Base-by-base conservation (phyloP, 148 eudicot genomes). In the Rhododendron simsii region DNA sequence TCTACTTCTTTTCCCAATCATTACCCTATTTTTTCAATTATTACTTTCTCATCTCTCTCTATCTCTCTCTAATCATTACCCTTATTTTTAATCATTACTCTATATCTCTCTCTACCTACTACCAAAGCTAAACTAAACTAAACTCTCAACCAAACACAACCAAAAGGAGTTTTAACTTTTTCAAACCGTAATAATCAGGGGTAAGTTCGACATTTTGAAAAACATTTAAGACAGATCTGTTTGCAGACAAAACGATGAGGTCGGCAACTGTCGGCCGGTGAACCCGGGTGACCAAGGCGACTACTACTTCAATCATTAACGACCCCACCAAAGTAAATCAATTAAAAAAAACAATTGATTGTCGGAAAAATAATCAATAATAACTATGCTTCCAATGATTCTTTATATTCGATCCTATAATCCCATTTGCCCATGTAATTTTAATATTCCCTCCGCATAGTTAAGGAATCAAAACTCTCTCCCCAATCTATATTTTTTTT, bases 181-280 rank as follows among this genome's bases (percentile, higher is more conserved):
- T 6, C 7, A 41, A 30, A 73, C 78, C 23, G 26, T 57, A 20
- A 5, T 21, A 7, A 63, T 63, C 28, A 12, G 59, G 87, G 87
- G 80, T 55, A 77, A 8, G 12, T 23, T 26, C 0, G 90, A 44
- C 82, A 85, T 86, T 88, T 77, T 5, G 3, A 3, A 13, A 0
- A 44, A 50, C 81, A 88, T 85, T 85, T 7, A 84, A 86, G 91
- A 63, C 88, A 86, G 89, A 87, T 91, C 90, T 87, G 89, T 75
- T 83, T 48, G 20, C 85, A 91, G 93, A 80, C 35, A 33, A 33
- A 33, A 33, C 35, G 35, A 33, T 89, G 91, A 89, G 93, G 94
- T 92, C 94, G 95, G 96, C 98, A 91, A 79, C 81, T 94, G 96
- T 94, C 94, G 95, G 96, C 95, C 94, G 80, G 85, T 50, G 87